Evolutionary conservation across 2,329 filamentous ascomycete genomes (phyloP), one percentile per base, ranked within the genome.

Genomic region (Colletotrichum liaoningense): DNA sequence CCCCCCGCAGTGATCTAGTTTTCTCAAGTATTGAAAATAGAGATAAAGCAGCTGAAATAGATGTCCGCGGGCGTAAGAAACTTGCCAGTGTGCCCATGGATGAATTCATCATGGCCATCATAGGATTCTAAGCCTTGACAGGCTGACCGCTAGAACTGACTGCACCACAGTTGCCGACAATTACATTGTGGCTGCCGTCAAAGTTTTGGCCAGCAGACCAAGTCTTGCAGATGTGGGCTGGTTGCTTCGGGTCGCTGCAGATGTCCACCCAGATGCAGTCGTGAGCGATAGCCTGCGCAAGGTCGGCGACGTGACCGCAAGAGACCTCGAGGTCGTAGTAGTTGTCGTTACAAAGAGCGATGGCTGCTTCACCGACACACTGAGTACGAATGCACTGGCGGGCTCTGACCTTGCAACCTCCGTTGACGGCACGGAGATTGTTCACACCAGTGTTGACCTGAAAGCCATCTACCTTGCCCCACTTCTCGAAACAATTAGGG

Each of bases 271-370:
- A 63, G 16, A 35, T 16, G 6, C 42, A 63, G 42, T 28, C 26
- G n/a, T 26, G 22, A 16, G 26, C 54, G 14, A 57, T 57, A 16
- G 14, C 54, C 54, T 26, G 24, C 14, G 64, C 64, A 54, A 67
- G 56, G 35, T 59, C 22, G 64, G 33, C 64, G 6, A 59, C 46
- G 28, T 28, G 55, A 22, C 52, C 22, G 64, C 64, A 67, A 3
- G 64, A n/a, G 26, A 67, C 42, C n/a, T 59, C 42, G 55, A 67
- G 56, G 14, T 67, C 64, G 56, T 59, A 28, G 22, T 28, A n/a
- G 55, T 67, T 67, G 24, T 67, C 56, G 38, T 67, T 67, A 16
- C 64, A 67, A 5, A 67, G 54, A 35, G 52, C 64, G 26, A 59
- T 59, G 26, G 26, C 55, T 2, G 64, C 64, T 9, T 56, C 33